phyloP scores from a whole-genome alignment of 2,329 filamentous ascomycete species.

The Ampelomyces quisqualis region DNA sequence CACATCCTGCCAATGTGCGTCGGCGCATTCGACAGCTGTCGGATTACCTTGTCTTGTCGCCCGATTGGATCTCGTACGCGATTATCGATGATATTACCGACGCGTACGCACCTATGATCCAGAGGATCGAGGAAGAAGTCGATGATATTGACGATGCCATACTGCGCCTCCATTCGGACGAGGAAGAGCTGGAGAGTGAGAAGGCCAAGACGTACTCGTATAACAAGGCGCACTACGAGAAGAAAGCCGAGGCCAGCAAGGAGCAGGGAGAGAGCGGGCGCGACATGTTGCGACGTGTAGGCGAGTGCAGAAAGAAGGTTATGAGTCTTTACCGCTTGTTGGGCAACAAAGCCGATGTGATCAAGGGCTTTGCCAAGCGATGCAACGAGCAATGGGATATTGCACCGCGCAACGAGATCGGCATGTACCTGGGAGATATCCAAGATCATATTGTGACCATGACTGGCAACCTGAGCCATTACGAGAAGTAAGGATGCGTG shows the following conservation, averaged over 20 bases:
- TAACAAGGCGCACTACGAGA: conserved; percentile 40
- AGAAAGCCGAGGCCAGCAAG: conserved; percentile 45
- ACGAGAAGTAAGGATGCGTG: conserved; percentile 70
- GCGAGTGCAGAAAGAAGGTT: conserved; percentile 93
- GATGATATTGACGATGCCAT: conserved; percentile 96
- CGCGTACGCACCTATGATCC: conserved; percentile 88
- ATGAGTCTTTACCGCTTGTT: conserved; percentile 92
- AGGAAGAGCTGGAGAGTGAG: conserved; percentile 34
- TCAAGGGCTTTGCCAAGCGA: conserved; percentile 97
- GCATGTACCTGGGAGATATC: conserved; percentile 95
- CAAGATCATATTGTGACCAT: conserved; percentile 99
- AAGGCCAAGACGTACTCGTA: conserved; percentile 25
- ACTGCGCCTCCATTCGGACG: conserved; percentile 71
- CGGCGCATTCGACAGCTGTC: conserved; percentile 88
- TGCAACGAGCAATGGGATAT: conserved; percentile 99
- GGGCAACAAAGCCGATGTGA: conserved; percentile 97
- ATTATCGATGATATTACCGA: conserved; percentile 99
- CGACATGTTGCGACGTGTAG: conserved; percentile 89
- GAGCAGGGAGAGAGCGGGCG: conserved; percentile 53
- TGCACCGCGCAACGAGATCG: conserved; percentile 90
- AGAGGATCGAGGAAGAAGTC: conserved; percentile 91
- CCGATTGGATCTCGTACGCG: conserved; percentile 98
- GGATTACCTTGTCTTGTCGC: conserved; percentile 88
- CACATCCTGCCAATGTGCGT: conserved; percentile 93
- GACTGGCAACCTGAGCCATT: conserved; percentile 93